Evolutionary conservation across 75 land plant genomes (phyloP).

Genomic region (Chamaecyparis obtusa): DNA sequence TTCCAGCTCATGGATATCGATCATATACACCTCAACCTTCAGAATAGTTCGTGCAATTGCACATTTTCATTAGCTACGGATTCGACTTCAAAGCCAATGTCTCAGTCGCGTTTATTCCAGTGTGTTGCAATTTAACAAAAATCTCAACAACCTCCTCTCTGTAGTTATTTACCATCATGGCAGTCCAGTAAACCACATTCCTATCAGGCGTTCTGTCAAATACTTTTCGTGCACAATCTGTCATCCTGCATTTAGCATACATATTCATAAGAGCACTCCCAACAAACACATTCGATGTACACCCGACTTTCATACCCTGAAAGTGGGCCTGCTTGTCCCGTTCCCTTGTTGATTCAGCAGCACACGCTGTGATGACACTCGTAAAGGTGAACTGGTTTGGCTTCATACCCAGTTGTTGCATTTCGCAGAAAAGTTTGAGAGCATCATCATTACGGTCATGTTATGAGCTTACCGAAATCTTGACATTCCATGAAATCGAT

Average conservation of each 20-base stretch:
- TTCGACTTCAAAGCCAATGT: too few relatives aligned
- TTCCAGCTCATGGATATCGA: too few relatives aligned
- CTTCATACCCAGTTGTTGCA: constrained; percentile 32
- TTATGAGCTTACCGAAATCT: constrained; percentile 40
- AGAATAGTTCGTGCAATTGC: too few relatives aligned
- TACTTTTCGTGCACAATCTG: constrained; percentile 49
- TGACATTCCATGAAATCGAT: constrained; percentile 65
- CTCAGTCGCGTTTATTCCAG: constrained; percentile 29
- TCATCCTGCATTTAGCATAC: constrained; percentile 58
- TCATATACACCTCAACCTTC: too few relatives aligned
- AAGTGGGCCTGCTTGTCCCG: constrained; percentile 58
- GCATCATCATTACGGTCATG: constrained; percentile 31
- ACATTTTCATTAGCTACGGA: too few relatives aligned
- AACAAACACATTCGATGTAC: constrained; percentile 34
- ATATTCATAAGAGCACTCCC: constrained; percentile 62
- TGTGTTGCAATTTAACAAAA: constrained; percentile 38
- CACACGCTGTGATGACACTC: constrained; percentile 56
- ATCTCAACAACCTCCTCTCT: constrained; percentile 38
- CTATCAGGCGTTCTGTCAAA: constrained; percentile 36
- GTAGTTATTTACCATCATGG: constrained; percentile 42
- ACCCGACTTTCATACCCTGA: constrained; percentile 8
- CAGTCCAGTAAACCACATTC: constrained; percentile 23
- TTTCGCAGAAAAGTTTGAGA: constrained; percentile 37
- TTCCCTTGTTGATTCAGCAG: constrained; percentile 19
- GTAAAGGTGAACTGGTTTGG: constrained; percentile 51